Evolutionary conservation across 164 flowering plant species (phyloP), one percentile per base, ranked within the genome.

Genomic region (Liquidambar formosana): DNA sequence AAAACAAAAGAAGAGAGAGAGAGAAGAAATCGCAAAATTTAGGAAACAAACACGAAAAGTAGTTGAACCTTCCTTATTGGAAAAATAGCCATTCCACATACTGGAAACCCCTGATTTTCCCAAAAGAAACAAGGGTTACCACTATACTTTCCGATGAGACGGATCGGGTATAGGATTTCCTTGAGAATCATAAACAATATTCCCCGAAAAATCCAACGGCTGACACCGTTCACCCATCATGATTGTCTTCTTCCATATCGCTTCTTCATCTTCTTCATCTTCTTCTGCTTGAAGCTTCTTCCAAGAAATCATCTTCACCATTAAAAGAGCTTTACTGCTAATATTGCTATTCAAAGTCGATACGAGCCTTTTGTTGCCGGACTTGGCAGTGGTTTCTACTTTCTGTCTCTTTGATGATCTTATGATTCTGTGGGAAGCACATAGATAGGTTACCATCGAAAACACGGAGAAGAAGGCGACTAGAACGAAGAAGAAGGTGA

Each of bases 181-280:
- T 4, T 81, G 63, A 28, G 74, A 70, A 64, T 89, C 93, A 71
- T 86, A 83, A 19, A 43, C 41, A 38, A 87, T 83, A 33, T 68
- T 73, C 33, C 89, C 94, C 1, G 94, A 87, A 44, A 87, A 87
- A 48, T 87, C 78, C 16, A 84, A 19, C 0, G 88, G 94, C 26
- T 82, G 83, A 72, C 94, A 89, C 28, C 82, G 75, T 27, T 80
- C 87, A 5, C 94, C 94, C 79, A 52, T 80, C 41, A 89, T 78
- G 64, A 89, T 87, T 27, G 79, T 75, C 81, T 75, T 85, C 83
- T 68, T 87, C 94, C 94, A 89, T 27, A 87, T 27, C 0, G 68
- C 85, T 52, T 33, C 41, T 1, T 73, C 67, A 0, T 58, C 69
- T 0, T 63, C 78, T 18, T 46, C 72, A 22, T 67, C 84, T 8